A percentile compares a stretch with the other conserved stretches of the same genome.
Evolutionary conservation across 257 asterid species (phyloP).

Genomic region (Salvia splendens): DNA sequence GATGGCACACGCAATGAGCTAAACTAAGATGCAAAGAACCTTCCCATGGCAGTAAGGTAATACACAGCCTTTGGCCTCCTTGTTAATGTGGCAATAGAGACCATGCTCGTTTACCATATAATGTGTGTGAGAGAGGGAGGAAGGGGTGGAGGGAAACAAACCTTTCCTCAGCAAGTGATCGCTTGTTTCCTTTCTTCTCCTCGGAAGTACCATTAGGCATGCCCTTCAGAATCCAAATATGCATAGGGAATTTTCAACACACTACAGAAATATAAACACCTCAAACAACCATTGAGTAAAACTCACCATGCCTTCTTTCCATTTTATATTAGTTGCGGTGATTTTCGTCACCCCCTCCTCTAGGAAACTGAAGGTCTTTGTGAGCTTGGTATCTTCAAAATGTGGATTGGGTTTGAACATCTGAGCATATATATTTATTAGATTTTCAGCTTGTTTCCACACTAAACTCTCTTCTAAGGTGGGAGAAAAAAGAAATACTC

Average conservation of each 20-base stretch:
- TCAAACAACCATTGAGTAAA: background rate
- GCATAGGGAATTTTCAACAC: background rate
- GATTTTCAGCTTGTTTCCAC: no score
- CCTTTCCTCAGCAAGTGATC: slow-evolving; percentile 84
- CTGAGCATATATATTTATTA: slow-evolving; percentile 34
- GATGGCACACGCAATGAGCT: background rate
- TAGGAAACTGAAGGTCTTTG: slow-evolving; percentile 76
- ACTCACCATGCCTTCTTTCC: slow-evolving; percentile 94
- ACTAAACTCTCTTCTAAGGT: no score
- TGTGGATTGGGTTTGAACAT: slow-evolving; percentile 77
- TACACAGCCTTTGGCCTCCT: no score
- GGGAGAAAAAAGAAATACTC: slow-evolving; percentile 37
- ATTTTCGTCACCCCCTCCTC: slow-evolving; percentile 85
- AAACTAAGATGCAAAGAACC: background rate
- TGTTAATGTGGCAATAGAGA: no score
- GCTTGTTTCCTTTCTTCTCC: slow-evolving; percentile 82
- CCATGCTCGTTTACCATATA: background rate
- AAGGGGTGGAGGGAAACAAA: slow-evolving; percentile 28
- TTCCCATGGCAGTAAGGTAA: no score
- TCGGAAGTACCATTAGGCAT: slow-evolving; percentile 70
- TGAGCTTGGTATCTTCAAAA: slow-evolving; percentile 77
- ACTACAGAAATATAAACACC: background rate
- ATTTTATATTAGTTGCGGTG: slow-evolving; percentile 76
- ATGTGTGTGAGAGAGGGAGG: background rate
- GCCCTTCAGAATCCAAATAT: slow-evolving; percentile 53